These are phyloP conservation scores for Lepidium aucheri DNA, from an alignment of 345 rosid species.

Conservation along the genomic window DNA sequence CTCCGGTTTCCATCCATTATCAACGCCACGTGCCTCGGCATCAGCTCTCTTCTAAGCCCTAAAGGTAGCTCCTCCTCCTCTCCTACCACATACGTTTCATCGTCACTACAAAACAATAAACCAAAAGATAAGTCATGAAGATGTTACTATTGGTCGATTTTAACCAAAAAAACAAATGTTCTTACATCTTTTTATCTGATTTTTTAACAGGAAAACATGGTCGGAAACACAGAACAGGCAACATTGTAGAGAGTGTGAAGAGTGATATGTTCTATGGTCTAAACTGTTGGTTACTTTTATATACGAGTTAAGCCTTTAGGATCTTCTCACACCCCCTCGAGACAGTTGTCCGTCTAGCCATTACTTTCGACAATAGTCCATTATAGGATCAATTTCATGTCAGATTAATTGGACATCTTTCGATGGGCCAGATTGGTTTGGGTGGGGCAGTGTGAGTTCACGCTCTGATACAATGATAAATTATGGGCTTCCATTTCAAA, in stretches of 20 bases:
- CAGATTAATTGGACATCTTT: too few relatives aligned
- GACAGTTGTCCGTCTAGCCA: too few relatives aligned
- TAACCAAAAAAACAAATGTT: background rate
- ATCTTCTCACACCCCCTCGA: too few relatives aligned
- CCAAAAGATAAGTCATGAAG: background rate
- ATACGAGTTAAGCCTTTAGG: too few relatives aligned
- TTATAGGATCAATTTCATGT: too few relatives aligned
- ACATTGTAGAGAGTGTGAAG: background rate
- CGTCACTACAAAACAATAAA: background rate
- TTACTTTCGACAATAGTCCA: too few relatives aligned
- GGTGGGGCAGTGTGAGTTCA: too few relatives aligned
- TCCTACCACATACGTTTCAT: background rate
- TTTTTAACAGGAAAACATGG: background rate
- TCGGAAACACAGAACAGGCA: background rate
- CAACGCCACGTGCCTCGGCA: constrained; percentile 68
- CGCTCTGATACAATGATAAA: too few relatives aligned
- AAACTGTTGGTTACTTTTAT: background rate
- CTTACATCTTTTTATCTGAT: background rate
- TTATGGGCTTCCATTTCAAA: too few relatives aligned
- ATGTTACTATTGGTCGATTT: too few relatives aligned
- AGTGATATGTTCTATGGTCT: background rate
- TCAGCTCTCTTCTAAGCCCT: constrained; percentile 13
- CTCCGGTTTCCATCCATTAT: constrained; percentile 72
- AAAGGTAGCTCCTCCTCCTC: constrained; percentile 2
- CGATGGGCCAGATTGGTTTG: too few relatives aligned